Percentiles rank a stretch among this genome's conserved stretches.
Conservation (phyloP, 1,284 basidiomycete species). For the Ganoderma lucidum region DNA sequence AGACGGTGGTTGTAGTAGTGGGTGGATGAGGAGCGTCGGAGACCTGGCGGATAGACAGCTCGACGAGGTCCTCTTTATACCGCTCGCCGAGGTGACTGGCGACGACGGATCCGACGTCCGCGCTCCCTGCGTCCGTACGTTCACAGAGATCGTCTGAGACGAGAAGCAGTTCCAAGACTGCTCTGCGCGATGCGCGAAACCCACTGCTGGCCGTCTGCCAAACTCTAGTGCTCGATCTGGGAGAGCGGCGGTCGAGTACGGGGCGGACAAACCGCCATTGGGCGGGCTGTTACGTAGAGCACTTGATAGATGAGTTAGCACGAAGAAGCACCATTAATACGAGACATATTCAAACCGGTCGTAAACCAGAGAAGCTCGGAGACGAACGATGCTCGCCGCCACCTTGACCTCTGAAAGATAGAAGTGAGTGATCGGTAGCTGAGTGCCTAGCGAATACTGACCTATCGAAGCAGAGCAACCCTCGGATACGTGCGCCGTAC, state of each 20-base stretch:
- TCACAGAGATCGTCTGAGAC: constrained; percentile 3
- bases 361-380: neutral
- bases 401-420: neutral
- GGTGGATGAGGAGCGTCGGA: neutral
- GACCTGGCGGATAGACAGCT: neutral
- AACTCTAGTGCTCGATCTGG: constrained; percentile 7
- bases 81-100: neutral
- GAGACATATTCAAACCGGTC: neutral
- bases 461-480: neutral
- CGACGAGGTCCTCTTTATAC: constrained; percentile 2
- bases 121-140: neutral
- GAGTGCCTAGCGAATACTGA: neutral
- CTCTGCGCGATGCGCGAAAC: constrained; percentile 1
- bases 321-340: neutral
- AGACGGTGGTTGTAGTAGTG: neutral
- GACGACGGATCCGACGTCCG: neutral
- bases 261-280: neutral
- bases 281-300: constrained; percentile 1
- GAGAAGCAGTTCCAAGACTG: neutral
- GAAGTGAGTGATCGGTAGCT: neutral
- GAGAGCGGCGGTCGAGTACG: constrained; percentile 1
- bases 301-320: neutral
- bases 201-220: neutral
- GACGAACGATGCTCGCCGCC: neutral
- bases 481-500: neutral